Conservation (phyloP, 2,329 filamentous ascomycete species). For the Aspergillus fructus region DNA sequence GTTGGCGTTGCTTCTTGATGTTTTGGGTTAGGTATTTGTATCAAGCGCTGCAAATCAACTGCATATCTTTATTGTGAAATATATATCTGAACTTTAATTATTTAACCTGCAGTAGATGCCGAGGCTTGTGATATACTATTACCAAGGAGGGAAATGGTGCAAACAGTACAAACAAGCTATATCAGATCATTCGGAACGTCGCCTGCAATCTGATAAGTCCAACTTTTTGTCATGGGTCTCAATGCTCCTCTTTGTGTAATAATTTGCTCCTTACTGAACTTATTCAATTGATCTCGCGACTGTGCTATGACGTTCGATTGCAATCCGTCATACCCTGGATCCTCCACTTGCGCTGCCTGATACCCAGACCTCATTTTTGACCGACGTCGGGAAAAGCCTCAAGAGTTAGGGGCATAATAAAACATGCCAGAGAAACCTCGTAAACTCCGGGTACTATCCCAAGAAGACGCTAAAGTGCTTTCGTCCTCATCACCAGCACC, state of each 20-base stretch:
- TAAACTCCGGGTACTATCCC: constrained; percentile 22
- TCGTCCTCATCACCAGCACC: background rate
- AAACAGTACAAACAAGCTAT: constrained; percentile 20
- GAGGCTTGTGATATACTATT: background rate
- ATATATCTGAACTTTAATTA: background rate
- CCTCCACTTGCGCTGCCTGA: background rate
- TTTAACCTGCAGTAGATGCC: no score
- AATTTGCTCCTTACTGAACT: background rate
- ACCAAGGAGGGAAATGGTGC: background rate
- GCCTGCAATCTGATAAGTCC: background rate
- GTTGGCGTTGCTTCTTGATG: background rate
- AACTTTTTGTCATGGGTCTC: background rate
- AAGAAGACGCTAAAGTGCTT: constrained; percentile 18
- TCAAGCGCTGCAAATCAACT: background rate
- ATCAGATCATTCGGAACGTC: background rate
- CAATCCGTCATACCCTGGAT: background rate
- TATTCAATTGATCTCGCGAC: background rate
- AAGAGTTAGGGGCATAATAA: background rate
- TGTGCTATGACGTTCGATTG: background rate
- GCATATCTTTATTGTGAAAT: background rate
- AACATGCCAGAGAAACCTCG: constrained; percentile 7
- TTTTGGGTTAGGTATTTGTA: background rate
- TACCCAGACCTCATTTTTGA: background rate
- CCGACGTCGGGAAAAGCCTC: background rate
- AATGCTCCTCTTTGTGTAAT: background rate